Evolutionary conservation across 2,329 filamentous ascomycete genomes (phyloP), one percentile per base, ranked within the genome.

Genomic region (Ophiostoma himal-ulmi): DNA sequence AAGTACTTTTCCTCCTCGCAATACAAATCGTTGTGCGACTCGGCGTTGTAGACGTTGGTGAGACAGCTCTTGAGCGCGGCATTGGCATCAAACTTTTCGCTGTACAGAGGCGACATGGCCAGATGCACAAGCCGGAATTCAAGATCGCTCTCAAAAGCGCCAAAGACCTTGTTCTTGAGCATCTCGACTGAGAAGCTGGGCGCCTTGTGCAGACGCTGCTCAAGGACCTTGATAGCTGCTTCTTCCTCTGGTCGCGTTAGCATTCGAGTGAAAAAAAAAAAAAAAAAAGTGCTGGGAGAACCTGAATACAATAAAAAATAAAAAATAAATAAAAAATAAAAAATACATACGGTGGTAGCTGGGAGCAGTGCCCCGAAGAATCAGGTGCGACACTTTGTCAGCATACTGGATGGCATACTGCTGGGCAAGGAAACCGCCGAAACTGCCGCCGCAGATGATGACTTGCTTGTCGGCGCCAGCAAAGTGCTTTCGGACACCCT

Each of bases 351-450:
- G 79, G 71, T 81, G 79, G 70, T 79, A 78, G 5, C 76, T 78
- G 3, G 79, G 74, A 1, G 79, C 79, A 0, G 79, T 80, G 2
- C 79, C 80, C 11, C 80, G 73, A 4, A 81, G 74, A 34, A 81
- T 76, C 65, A 81, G 68, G 68, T 78, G 74, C 6, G 75, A 76
- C 0, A 80, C 75, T 1, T 75, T 71, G 0, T 75, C 44, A 0
- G 78, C 73, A 68, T 80, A 80, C 39, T 78, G 76, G 70, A 81
- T 80, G 14, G 79, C 78, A 71, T 81, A 81, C 5, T 79, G 77
- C 71, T 79, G 78, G 0, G 80, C 80, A 5, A 81, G 72, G 52
- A 78, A 81, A 0, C 79, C 80, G 11, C 80, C 79, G 64, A 81
- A 81, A 70, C 79, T 80, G 1, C 80, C 80, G 10, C 79, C 79